Conservation (phyloP, 768 basidiomycete species). For the Panus rudis region DNA sequence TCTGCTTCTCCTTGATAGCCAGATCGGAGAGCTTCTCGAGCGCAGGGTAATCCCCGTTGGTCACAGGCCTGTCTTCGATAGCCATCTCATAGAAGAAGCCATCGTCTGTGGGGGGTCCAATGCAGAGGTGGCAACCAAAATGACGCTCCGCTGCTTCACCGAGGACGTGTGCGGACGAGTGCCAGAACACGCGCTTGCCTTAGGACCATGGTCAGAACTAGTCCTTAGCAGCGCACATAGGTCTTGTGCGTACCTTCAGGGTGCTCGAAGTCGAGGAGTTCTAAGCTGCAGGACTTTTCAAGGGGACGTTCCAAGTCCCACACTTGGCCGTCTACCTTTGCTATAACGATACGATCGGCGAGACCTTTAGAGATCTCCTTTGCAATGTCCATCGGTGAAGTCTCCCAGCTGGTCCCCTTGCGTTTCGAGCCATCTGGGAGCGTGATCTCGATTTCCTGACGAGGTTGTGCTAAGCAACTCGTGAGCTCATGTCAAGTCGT, state of each 20-base stretch:
- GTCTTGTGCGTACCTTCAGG: constrained; percentile 59
- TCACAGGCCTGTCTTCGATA: constrained; percentile 76
- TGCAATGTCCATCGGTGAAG: constrained; percentile 86
- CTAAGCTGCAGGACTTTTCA: constrained; percentile 75
- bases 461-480: constrained; percentile 54
- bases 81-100: constrained; percentile 99
- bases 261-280: constrained; percentile 88
- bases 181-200: constrained; percentile 99
- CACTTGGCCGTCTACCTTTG: constrained; percentile 83
- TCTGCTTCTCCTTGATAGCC: constrained; percentile 94
- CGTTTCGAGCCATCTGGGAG: constrained; percentile 82
- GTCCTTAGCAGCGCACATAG: background rate
- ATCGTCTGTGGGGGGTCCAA: constrained; percentile 94
- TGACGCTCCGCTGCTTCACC: constrained; percentile 95
- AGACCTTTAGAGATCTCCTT: constrained; percentile 82
- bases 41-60: constrained; percentile 75
- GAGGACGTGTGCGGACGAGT: constrained; percentile 96
- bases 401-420: constrained; percentile 89
- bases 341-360: constrained; percentile 85
- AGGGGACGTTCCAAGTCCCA: constrained; percentile 96
- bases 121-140: constrained; percentile 94
- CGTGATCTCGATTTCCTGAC: constrained; percentile 77
- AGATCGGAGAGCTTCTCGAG: constrained; percentile 85
- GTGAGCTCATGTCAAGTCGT: background rate
- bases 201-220: constrained; percentile 3